Evolutionary conservation across 2,329 filamentous ascomycete genomes (phyloP), one percentile per base, ranked within the genome.

Genomic region (Colletotrichum orchidophilum): DNA sequence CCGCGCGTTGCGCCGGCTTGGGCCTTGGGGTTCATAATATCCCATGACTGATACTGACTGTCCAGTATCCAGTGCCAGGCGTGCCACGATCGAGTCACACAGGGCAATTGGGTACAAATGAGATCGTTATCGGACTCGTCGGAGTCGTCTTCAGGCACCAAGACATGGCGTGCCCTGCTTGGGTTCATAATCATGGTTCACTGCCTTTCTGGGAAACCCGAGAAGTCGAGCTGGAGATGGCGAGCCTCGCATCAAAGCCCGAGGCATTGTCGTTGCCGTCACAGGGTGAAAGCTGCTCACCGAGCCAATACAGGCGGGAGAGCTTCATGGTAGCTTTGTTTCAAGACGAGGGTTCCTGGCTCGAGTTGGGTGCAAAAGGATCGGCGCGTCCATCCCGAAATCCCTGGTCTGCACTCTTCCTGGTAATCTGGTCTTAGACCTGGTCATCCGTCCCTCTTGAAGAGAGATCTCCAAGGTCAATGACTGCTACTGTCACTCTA

Each of bases 291-390:
- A 24, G 42, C 24, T 21, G 52, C 64, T 71, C 68, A 71, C 68
- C 63, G 63, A 71, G 57, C 54, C 57, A 60, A 49, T 70, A 54
- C 35, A 55, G 54, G 39, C 54, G 55, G 52, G 46, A 24, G 52
- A 57, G 53, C 52, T 49, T 33, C 61, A 27, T 33, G 15, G 61
- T 62, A 52, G 27, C 31, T 54, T 53, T 57, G 26, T 61, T 62
- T 35, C 57, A 71, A 62, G 63, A 62, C 68, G 63, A 71, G 68
- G 63, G 63, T 71, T 71, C 68, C 63, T 58, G 57, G 63, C 64
- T 71, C 57, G 31, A 61, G 57, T 71, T 52, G 63, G 64, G 57
- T 67, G 57, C 24, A 21, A 70, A 66, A 57, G 50, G 68, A 67
- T 67, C 63, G 63, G 39, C 68, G 64, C 57, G 57, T 52, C 63